phyloP scores from a whole-genome alignment of 179 eudicot species.

The Camellia oleifera region DNA sequence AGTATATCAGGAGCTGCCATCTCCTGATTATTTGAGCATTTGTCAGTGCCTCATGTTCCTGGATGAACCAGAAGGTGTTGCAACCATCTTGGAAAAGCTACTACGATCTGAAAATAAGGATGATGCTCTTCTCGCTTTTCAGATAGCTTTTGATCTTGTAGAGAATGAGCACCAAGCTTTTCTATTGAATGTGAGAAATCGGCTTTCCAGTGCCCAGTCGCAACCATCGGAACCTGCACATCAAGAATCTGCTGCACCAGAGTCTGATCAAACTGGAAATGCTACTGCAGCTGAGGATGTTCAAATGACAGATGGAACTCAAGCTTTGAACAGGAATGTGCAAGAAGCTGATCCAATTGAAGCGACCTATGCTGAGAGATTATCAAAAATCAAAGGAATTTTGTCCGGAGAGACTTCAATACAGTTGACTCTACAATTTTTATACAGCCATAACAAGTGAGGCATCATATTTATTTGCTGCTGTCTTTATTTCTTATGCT shows the following conservation, averaged over 20 bases:
- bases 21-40: slow-evolving; percentile 91
- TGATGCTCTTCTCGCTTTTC: slow-evolving; percentile 85
- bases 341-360: slow-evolving; percentile 64
- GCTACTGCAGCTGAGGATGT: slow-evolving; percentile 61
- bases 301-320: slow-evolving; percentile 70
- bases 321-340: slow-evolving; percentile 23
- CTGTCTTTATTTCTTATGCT: neutral
- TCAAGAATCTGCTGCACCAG: slow-evolving; percentile 44
- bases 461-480: slow-evolving; percentile 3
- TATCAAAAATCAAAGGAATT: slow-evolving; percentile 70
- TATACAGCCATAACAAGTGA: slow-evolving; percentile 95
- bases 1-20: slow-evolving; percentile 74
- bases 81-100: slow-evolving; percentile 76
- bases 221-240: slow-evolving; percentile 41
- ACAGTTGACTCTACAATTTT: slow-evolving; percentile 81
- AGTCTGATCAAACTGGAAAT: slow-evolving; percentile 45
- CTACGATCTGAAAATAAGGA: slow-evolving; percentile 68
- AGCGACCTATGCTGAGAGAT: slow-evolving; percentile 66
- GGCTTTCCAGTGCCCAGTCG: slow-evolving; percentile 54
- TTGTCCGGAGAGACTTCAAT: slow-evolving; percentile 97
- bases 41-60: slow-evolving; percentile 98
- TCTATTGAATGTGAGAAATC: slow-evolving; percentile 75
- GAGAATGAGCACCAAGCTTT: slow-evolving; percentile 99
- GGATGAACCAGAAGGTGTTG: slow-evolving; percentile 75
- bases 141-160: slow-evolving; percentile 90